A percentile compares a stretch with the other conserved stretches of the same genome.
Conservation (phyloP, 192 early-diverging fungal genomes). For the Coemansia sp. region DNA sequence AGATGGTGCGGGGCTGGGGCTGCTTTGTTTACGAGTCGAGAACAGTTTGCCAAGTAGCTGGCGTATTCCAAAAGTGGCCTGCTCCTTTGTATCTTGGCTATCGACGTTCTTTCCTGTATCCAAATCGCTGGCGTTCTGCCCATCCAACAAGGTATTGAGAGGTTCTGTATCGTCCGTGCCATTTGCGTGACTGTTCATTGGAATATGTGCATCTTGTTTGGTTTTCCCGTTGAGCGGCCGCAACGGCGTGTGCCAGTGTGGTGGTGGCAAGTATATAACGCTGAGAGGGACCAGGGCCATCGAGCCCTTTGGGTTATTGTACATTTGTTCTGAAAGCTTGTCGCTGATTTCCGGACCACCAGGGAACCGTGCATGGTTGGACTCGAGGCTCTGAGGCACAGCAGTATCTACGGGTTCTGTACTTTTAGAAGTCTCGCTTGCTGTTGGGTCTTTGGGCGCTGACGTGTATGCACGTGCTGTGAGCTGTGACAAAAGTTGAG, state of each 20-base stretch:
- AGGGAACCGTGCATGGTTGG: no score
- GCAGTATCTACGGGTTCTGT: neutral
- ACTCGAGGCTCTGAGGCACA: neutral
- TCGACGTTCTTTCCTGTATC: neutral
- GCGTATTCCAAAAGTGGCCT: neutral
- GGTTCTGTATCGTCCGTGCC: neutral
- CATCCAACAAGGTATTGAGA: neutral
- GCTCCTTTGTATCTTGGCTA: neutral
- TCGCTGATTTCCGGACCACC: no score
- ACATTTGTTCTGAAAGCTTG: neutral
- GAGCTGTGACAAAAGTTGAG: neutral
- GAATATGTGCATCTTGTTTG: neutral
- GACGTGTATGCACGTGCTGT: neutral
- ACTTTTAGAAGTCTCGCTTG: neutral
- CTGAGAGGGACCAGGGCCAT: conserved; percentile 43
- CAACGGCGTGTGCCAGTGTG: conserved; percentile 43
- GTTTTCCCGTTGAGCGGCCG: neutral
- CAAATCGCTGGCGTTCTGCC: neutral
- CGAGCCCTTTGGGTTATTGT: neutral
- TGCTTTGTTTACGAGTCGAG: neutral
- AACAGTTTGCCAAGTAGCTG: neutral
- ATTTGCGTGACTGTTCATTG: neutral
- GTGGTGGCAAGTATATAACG: conserved; percentile 46
- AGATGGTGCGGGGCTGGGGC: neutral
- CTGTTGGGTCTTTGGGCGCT: neutral